These are phyloP conservation scores for Eucalyptus viminalis DNA, from an alignment of 345 rosid genomes.

Conservation along the genomic window DNA sequence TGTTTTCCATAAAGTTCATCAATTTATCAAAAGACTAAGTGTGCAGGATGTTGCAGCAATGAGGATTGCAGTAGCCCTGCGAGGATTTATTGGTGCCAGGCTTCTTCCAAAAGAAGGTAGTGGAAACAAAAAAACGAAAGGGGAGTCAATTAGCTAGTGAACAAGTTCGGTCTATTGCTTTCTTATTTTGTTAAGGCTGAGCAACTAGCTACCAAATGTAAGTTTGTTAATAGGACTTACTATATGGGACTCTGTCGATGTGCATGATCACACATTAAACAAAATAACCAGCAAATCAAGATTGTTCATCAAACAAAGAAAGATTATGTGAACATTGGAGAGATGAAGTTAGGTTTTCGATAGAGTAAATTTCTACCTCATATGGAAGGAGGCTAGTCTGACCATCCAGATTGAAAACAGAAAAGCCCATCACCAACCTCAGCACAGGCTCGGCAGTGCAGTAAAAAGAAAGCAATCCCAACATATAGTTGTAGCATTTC, in stretches of 20 bases:
- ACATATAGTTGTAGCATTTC: conserved; percentile 35
- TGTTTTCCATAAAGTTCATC: too few relatives aligned
- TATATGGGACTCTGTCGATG: background rate
- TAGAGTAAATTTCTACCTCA: too few relatives aligned
- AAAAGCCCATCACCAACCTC: conserved; percentile 55
- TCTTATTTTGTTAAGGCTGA: background rate
- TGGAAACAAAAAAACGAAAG: background rate
- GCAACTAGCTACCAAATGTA: background rate
- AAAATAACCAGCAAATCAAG: background rate
- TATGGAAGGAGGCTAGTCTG: too few relatives aligned
- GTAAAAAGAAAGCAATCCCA: conserved; percentile 51
- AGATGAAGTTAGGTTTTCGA: too few relatives aligned
- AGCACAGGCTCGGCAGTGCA: conserved; percentile 63
- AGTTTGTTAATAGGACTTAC: background rate
- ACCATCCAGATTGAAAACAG: conserved; percentile 22
- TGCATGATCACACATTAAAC: background rate
- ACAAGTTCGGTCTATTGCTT: background rate
- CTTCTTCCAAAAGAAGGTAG: background rate
- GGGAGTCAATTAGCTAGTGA: background rate
- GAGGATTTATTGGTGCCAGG: too few relatives aligned
- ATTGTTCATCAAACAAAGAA: too few relatives aligned
- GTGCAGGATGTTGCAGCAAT: too few relatives aligned
- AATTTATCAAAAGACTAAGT: too few relatives aligned
- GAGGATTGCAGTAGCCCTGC: too few relatives aligned
- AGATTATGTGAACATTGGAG: too few relatives aligned